phyloP scores from a whole-genome alignment of 371 early-diverging fungal genomes.

The Syncephalastrum contaminatum region DNA sequence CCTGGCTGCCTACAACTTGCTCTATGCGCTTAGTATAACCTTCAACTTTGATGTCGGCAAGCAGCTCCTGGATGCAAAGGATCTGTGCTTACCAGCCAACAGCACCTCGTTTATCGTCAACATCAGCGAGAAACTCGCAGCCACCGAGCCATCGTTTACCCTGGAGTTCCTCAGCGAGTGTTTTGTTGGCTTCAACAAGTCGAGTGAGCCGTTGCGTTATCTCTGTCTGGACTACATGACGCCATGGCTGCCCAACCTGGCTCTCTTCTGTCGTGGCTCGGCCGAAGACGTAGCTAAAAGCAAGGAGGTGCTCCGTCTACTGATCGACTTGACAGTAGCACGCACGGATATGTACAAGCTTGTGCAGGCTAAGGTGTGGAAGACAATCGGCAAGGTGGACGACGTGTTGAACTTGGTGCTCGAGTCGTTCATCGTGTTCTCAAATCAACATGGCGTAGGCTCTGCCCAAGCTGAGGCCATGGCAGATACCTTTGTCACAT shows the following conservation, averaged over 20 bases:
- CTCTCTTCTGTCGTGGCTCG: conserved; percentile 57
- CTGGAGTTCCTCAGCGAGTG: conserved; percentile 89
- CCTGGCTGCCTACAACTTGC: conserved; percentile 84
- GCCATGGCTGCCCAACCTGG: conserved; percentile 87
- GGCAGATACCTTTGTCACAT: conserved; percentile 84
- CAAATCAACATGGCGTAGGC: conserved; percentile 79
- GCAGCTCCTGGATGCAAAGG: conserved; percentile 74
- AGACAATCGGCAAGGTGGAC: conserved; percentile 74
- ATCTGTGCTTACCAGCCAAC: conserved; percentile 89
- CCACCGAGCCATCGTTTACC: conserved; percentile 76
- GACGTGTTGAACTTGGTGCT: conserved; percentile 78
- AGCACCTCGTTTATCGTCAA: conserved; percentile 78
- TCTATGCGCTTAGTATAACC: conserved; percentile 78
- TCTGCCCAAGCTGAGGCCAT: conserved; percentile 82
- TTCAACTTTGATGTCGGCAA: conserved; percentile 86
- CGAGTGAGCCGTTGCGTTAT: conserved; percentile 72
- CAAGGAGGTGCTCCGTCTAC: conserved; percentile 70
- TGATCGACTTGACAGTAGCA: conserved; percentile 84
- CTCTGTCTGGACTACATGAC: conserved; percentile 87
- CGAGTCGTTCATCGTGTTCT: conserved; percentile 78
- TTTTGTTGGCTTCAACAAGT: conserved; percentile 82
- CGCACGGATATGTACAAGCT: conserved; percentile 84
- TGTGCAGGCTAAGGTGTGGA: conserved; percentile 88
- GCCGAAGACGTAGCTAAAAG: conserved; percentile 57
- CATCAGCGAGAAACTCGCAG: conserved; percentile 82